Evolutionary conservation across 441 rosid species (phyloP).

Genomic region (Eruca vesicaria): DNA sequence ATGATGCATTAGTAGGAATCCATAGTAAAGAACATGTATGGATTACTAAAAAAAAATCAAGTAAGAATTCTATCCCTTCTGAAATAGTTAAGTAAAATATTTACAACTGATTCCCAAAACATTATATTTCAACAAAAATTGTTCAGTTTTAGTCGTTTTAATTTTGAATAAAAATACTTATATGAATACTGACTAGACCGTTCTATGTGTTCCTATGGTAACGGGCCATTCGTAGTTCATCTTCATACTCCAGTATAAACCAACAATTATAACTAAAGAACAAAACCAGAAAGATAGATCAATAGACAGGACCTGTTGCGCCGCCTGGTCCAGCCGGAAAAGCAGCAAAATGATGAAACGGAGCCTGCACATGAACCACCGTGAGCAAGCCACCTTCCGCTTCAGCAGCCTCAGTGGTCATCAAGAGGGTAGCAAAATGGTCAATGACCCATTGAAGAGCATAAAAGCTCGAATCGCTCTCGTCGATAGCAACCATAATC

Average conservation of each 20-base stretch:
- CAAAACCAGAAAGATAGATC: not conserved
- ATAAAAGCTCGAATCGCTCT: constrained; percentile 70
- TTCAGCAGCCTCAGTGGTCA: constrained; percentile 19
- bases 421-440: constrained; percentile 30
- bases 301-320: constrained; percentile 18
- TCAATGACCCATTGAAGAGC: constrained; percentile 71
- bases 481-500: constrained; percentile 64
- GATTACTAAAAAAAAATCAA: too few species aligned
- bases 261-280: not conserved
- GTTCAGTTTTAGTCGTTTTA: not conserved
- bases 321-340: constrained; percentile 43
- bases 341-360: constrained; percentile 41
- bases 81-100: too few species aligned
- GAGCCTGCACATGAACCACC: constrained; percentile 61
- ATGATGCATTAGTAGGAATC: too few species aligned
- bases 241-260: not conserved
- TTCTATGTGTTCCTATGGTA: not conserved
- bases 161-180: not conserved
- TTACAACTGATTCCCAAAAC: too few species aligned
- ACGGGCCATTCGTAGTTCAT: not conserved
- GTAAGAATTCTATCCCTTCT: too few species aligned
- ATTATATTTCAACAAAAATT: not conserved
- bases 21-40: too few species aligned
- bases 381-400: constrained; percentile 40
- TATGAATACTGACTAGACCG: not conserved